Evolutionary conservation across 2,329 filamentous ascomycete genomes (phyloP), one percentile per base, ranked within the genome.

Genomic region (Aspergillus sp.): DNA sequence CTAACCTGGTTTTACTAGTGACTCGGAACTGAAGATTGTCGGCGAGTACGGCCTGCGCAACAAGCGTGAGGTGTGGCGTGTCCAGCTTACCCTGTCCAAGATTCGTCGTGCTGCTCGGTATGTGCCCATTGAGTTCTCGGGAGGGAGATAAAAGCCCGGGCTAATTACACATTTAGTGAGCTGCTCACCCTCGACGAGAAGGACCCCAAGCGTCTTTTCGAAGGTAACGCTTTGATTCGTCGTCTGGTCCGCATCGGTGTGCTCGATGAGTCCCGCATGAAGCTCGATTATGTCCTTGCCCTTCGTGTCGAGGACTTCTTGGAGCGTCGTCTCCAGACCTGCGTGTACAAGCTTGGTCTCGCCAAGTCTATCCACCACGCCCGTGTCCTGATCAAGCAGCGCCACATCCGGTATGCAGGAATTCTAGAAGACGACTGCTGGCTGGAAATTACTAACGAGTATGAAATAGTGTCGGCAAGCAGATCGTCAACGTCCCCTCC

Each of bases 81-180:
- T 99, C 83, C 89, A 91, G 87, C 89, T 99, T 82, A 97, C 93
- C 77, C 89, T 99, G 78, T 98, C 95, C 85, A 98, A 98, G 89
- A 99, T 99, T 77, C 95, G 95, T 93, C 95, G 95, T 96, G 95
- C 95, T 89, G 95, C 95, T 80, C 95, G 95, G 93, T 97, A 90
- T 75, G 87, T 30, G n/a, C 26, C 15, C 34, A 42, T 26, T 52
- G n/a, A 7, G 39, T 34, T 34, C 5, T 13, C 9, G 13, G 18
- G 24, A 49, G 5, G 36, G 20, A 13, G 22, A 18, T 5, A 30
- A 24, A 44, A 36, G 36, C 26, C 52, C 32, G 32, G 50, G 41
- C 55, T 61, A 30, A 59, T 61, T 47, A 3, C 5, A 22, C 15
- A 3, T 26, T 53, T 76, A 97, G 93, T 96, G 90, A 98, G 86